Conservation (phyloP, 805 yeast genomes). For the Saccharomycopsis sp. region DNA sequence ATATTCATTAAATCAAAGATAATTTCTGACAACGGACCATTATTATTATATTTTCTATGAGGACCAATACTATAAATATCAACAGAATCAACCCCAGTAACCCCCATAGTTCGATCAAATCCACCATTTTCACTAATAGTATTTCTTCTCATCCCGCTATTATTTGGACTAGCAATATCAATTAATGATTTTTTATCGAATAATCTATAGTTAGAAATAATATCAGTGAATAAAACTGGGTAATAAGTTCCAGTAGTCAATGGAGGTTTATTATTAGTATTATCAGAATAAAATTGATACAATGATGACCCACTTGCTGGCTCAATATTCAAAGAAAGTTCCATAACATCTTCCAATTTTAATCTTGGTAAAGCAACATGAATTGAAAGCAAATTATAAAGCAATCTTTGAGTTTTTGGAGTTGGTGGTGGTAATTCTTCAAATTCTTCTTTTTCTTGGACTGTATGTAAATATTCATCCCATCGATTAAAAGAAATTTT, state of each 20-base stretch:
- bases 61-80: constrained; percentile 8
- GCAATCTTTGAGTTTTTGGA: constrained; percentile 32
- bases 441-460: constrained; percentile 36
- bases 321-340: constrained; percentile 55
- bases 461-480: constrained; percentile 58
- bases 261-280: constrained; percentile 11
- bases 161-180: constrained; percentile 41
- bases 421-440: constrained; percentile 26
- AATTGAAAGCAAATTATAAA: constrained; percentile 40
- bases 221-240: constrained; percentile 57
- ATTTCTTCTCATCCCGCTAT: not conserved
- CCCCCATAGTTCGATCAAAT: constrained; percentile 2
- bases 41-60: constrained; percentile 5
- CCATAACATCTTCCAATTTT: constrained; percentile 51
- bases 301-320: constrained; percentile 37
- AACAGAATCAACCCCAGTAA: constrained; percentile 19
- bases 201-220: constrained; percentile 47
- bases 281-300: constrained; percentile 9
- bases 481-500: constrained; percentile 73
- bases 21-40: constrained; percentile 20
- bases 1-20: constrained; percentile 60
- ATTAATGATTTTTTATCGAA: constrained; percentile 46
- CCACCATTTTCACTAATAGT: constrained; percentile 4
- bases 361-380: constrained; percentile 37
- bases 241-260: constrained; percentile 55